phyloP scores from a whole-genome alignment of 331 rosid genomes.

The Pyracantha coccinea region DNA sequence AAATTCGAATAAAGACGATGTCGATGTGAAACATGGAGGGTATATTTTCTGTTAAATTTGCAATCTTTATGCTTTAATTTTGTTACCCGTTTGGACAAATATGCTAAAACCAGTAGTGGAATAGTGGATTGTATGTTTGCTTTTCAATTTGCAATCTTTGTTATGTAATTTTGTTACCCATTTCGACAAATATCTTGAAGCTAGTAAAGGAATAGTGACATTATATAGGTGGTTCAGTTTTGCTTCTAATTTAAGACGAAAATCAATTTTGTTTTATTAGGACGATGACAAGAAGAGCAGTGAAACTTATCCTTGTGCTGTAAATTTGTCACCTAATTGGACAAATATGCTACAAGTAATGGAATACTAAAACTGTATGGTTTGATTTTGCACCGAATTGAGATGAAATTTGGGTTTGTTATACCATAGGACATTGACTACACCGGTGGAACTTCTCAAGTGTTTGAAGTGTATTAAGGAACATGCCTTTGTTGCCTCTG shows the following conservation, averaged over 20 bases:
- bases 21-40: slow-evolving; percentile 95
- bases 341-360: too few relatives aligned
- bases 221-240: too few relatives aligned
- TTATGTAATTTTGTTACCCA: neutral
- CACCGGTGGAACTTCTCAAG: slow-evolving; percentile 75
- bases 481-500: slow-evolving; percentile 68
- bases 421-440: slow-evolving; percentile 67
- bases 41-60: neutral
- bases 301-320: too few relatives aligned
- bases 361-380: too few relatives aligned
- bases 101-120: neutral
- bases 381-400: neutral
- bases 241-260: too few relatives aligned
- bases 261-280: too few relatives aligned
- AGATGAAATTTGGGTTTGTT: neutral
- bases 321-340: too few relatives aligned
- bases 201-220: too few relatives aligned
- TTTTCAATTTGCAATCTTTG: too few relatives aligned
- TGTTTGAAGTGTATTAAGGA: slow-evolving; percentile 84
- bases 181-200: neutral
- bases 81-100: neutral
- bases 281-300: too few relatives aligned
- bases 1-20: slow-evolving; percentile 57
- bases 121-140: neutral
- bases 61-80: neutral